Evolutionary conservation across 306 rosid species (phyloP).

Genomic region (Inga laurina): DNA sequence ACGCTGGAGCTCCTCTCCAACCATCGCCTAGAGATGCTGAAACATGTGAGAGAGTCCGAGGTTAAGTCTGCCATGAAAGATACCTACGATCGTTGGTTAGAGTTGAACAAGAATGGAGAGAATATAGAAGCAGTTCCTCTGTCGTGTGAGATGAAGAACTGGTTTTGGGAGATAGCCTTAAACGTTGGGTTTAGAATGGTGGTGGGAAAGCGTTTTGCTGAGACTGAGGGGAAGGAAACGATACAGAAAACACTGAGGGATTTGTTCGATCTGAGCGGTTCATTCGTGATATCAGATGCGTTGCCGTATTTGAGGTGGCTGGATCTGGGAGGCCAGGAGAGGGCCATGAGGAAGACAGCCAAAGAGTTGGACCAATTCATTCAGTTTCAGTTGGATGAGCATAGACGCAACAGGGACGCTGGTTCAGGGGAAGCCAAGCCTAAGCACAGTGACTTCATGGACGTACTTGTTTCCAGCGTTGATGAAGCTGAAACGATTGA

Average conservation of each 20-base stretch:
- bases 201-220: conserved; percentile 33
- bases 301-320: conserved; percentile 48
- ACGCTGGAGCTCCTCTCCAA: conserved; percentile 16
- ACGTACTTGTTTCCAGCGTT: too few species aligned
- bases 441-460: not conserved
- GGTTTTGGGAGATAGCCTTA: conserved; percentile 29
- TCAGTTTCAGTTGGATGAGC: conserved; percentile 30
- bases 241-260: conserved; percentile 1
- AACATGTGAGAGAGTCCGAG: conserved; percentile 29
- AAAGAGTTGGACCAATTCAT: conserved; percentile 30
- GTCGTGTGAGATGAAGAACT: conserved; percentile 35
- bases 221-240: conserved; percentile 10
- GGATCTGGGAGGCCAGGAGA: conserved; percentile 43
- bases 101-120: not conserved
- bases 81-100: not conserved
- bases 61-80: not conserved
- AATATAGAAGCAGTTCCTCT: not conserved
- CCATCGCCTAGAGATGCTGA: conserved; percentile 3
- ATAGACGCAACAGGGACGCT: conserved; percentile 2
- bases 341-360: conserved; percentile 32
- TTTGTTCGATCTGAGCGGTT: not conserved
- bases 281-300: conserved; percentile 21
- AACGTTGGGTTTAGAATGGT: conserved; percentile 28
- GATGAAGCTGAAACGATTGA: too few species aligned
- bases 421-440: not conserved